phyloP scores from a whole-genome alignment of 2,329 filamentous ascomycete species.

The Stagonosporopsis cucurbitacearum region DNA sequence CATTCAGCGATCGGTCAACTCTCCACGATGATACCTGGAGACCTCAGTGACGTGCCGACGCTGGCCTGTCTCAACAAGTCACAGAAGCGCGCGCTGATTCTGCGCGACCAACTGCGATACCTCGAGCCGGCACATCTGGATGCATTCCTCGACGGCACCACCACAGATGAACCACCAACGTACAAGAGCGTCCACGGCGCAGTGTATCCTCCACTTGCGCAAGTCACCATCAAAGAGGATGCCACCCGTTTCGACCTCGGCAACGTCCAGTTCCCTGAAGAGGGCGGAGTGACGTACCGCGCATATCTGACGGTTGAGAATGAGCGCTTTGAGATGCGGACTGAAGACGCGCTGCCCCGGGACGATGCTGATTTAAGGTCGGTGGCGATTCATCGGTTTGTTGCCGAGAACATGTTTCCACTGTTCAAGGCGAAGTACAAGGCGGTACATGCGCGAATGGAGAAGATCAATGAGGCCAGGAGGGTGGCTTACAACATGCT shows the following conservation, averaged over 20 bases:
- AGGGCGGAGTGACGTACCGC: slow-evolving; percentile 18
- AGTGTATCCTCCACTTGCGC: slow-evolving; percentile 28
- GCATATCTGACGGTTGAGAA: slow-evolving; percentile 28
- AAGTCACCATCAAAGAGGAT: slow-evolving; percentile 30
- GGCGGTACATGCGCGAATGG: slow-evolving; percentile 26
- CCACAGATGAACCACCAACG: slow-evolving; percentile 36
- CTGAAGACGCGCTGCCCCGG: slow-evolving; percentile 25
- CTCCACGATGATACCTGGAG: not conserved
- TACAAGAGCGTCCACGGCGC: slow-evolving; percentile 33
- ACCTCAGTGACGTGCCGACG: slow-evolving; percentile 25
- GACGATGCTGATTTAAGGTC: slow-evolving; percentile 26
- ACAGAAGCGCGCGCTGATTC: slow-evolving; percentile 37
- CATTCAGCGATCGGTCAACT: too few species aligned
- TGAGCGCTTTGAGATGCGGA: slow-evolving; percentile 28
- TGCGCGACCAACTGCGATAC: slow-evolving; percentile 40
- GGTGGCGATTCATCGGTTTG: slow-evolving; percentile 32
- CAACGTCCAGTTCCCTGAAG: slow-evolving; percentile 35
- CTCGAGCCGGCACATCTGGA: slow-evolving; percentile 33
- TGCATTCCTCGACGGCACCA: slow-evolving; percentile 34
- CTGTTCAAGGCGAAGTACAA: slow-evolving; percentile 38
- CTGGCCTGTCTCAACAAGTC: slow-evolving; percentile 32
- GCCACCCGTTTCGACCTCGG: slow-evolving; percentile 38
- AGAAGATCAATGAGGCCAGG: slow-evolving; percentile 35
- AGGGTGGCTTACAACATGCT: slow-evolving; percentile 28
- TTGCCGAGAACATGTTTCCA: slow-evolving; percentile 29